Base-by-base conservation (phyloP, 306 rosid genomes). In the Erythrophleum fordii region DNA sequence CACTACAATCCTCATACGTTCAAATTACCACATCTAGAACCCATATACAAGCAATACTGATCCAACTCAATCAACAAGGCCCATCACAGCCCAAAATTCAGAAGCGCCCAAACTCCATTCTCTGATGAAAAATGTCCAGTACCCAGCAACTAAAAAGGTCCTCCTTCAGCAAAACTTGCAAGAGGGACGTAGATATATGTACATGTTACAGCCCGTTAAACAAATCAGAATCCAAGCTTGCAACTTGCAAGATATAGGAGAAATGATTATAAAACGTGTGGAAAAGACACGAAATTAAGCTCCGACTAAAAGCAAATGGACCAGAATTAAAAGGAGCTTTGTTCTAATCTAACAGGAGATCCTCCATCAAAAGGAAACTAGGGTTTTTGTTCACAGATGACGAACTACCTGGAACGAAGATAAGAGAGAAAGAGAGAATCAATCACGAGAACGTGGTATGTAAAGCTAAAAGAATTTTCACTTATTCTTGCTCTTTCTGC, bases 41-140 rank as follows among this genome's bases (percentile, higher is more conserved):
- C 85, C 76, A 84, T 79, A 42, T 73, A 29, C 75, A 53, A 49
- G 77, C 66, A 90, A 75, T 53, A 73, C 82, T 71, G 87, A 91
- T 90, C 90, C 88, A 77, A 83, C 86, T 86, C 87, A 83, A 83
- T 81, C 88, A 78, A 82, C 77, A 75, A 82, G 78, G 79, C 77
- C 88, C 74, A 35, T 20, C 67, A 25, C 17, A 4, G 60, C 26
- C 60, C 28, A 20, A 22, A 53, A 74, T 69, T 61, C 83, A 60
- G 61, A 84, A 75, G 80, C 77, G 60, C 65, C 81, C 68, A 67
- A 75, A 84, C 66, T 52, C 76, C 87, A 56, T 65, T 80, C 79
- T 79, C 58, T 26, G 5, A 6, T 17, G 76, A 78, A 87, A 78
- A 72, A 48, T 44, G 18, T 68, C 76, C 81, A 64, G 76, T 12